Evolutionary conservation across 2,329 filamentous ascomycete species (phyloP), one percentile per base, ranked within the genome.

Genomic region (Trichoderma citrinoviride): DNA sequence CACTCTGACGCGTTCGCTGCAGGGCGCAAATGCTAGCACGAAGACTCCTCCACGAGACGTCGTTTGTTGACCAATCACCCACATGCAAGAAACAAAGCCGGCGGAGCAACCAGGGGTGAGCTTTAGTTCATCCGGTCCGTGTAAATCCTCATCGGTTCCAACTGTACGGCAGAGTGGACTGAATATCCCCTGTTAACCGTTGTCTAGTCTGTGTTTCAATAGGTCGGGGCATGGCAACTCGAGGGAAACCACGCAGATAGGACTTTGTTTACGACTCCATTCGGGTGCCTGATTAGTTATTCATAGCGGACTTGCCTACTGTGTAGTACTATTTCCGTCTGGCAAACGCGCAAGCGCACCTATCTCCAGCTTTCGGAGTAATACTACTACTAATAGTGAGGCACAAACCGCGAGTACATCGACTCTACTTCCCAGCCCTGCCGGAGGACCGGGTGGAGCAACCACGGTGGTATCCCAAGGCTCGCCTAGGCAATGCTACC

Each of bases 361-460:
- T 33, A 8, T 33, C 29, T 12, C 8, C 10, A 37, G 8, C 10
- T 37, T 14, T 37, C 3, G 10, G 33, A 41, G 44, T 27, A 49
- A n/a, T 60, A 21, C n/a, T n/a, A n/a, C n/a, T n/a, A n/a, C n/a
- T n/a, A n/a, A n/a, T 37, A 17, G 21, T 44, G 14, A 27, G n/a
- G 25, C 33, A 25, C 21, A 33, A 12, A 17, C 3, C 17, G 33
- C 10, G 10, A 27, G 56, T 62, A 62, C 60, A 53, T 53, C 19
- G 23, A 46, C n/a, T 52, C 25, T 53, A 62, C 60, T 53, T 62
- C 8, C 27, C 41, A 14, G 40, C 49, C 40, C 40, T 64, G 47
- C 14, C 15, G 49, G 41, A 55, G 29, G 50, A 41, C 37, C 61
- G 49, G 55, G 61, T 50, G 61, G 61, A 64, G 61, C 21, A 21